Conservation (phyloP, 1,139 yeast genomes). For the Pichia sp. region DNA sequence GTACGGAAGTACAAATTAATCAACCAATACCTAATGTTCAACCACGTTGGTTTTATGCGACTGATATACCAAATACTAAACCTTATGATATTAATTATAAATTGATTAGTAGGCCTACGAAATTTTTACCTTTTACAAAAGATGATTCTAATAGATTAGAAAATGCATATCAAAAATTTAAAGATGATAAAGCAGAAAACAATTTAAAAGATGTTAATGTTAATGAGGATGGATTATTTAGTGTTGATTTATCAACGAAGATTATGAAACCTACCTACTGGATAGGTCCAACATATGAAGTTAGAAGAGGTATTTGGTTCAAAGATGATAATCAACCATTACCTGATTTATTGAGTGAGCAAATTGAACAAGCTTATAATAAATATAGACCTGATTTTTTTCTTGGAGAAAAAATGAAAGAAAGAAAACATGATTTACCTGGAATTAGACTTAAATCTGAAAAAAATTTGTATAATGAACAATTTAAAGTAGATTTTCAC, state of each 20-base stretch:
- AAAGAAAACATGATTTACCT: conserved; percentile 11
- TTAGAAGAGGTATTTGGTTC: conserved; percentile 86
- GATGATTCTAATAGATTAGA: conserved; percentile 63
- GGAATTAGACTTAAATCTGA: conserved; percentile 20
- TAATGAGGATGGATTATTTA: conserved; percentile 73
- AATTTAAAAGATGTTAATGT: conserved; percentile 45
- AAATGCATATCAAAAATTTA: conserved; percentile 33
- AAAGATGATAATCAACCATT: conserved; percentile 54
- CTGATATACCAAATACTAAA: conserved; percentile 65
- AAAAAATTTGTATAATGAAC: conserved; percentile 13
- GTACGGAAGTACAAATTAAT: not conserved
- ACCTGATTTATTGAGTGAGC: conserved; percentile 42
- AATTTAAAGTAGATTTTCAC: conserved; percentile 18
- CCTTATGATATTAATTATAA: conserved; percentile 53
- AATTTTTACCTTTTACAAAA: conserved; percentile 64
- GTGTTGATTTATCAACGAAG: conserved; percentile 55
- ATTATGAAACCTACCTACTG: conserved; percentile 70
- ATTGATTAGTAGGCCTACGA: conserved; percentile 45
- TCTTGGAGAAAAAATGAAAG: conserved; percentile 1
- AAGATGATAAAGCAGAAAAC: not conserved
- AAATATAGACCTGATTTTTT: conserved; percentile 27
- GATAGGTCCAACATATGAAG: conserved; percentile 84
- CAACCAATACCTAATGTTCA: not conserved
- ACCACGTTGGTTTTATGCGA: conserved; percentile 69
- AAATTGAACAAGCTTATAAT: conserved; percentile 53